Conservation (phyloP, 140 eudicot species). For the Oenanthe javanica region DNA sequence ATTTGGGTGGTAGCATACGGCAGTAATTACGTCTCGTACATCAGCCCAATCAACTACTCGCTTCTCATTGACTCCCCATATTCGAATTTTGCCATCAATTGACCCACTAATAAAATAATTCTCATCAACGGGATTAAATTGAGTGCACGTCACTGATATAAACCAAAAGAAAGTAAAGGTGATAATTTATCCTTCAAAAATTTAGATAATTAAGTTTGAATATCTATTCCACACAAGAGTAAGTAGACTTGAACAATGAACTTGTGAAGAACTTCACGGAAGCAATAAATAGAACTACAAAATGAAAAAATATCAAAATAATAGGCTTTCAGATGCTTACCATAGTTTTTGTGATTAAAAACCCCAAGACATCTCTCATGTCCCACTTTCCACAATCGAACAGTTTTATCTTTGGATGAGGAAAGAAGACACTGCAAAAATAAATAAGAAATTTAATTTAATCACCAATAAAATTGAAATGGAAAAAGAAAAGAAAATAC, state of each 20-base stretch:
- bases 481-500: background rate
- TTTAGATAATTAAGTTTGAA: background rate
- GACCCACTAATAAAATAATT: slow-evolving; percentile 51
- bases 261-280: background rate
- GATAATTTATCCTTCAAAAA: background rate
- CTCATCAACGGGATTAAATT: slow-evolving; percentile 49
- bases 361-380: slow-evolving; percentile 28
- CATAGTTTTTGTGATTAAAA: slow-evolving; percentile 41
- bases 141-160: slow-evolving; percentile 46
- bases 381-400: slow-evolving; percentile 48
- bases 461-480: background rate
- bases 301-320: background rate
- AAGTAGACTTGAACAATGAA: background rate
- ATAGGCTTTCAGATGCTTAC: slow-evolving; percentile 16
- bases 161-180: background rate
- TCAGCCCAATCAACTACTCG: slow-evolving; percentile 52
- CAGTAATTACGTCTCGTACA: slow-evolving; percentile 34
- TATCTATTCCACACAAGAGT: background rate
- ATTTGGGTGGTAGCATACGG: slow-evolving; percentile 45
- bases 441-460: background rate
- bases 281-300: background rate
- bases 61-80: slow-evolving; percentile 35
- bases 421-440: slow-evolving; percentile 39
- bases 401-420: slow-evolving; percentile 51
- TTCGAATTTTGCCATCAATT: slow-evolving; percentile 55